Conservation (phyloP, 352 stramenopile genomes). For the Pilasporangium apinafurcum region DNA sequence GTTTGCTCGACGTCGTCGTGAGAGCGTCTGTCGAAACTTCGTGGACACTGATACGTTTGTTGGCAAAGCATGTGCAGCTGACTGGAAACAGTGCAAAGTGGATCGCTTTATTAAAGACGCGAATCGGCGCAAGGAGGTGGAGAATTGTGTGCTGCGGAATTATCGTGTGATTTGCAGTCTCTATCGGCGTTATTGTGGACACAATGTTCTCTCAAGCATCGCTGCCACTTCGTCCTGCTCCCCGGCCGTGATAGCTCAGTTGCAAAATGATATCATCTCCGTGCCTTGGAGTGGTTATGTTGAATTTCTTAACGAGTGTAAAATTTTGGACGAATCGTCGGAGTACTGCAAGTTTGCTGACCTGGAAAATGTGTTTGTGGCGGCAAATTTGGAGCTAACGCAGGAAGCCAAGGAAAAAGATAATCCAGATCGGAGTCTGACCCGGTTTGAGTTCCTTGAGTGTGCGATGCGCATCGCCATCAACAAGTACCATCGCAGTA, state of each 20-base stretch:
- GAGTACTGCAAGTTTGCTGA: slow-evolving; percentile 62
- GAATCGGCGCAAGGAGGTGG: slow-evolving; percentile 43
- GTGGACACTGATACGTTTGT: slow-evolving; percentile 67
- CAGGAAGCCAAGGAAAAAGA: slow-evolving; percentile 75
- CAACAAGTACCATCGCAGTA: slow-evolving; percentile 74
- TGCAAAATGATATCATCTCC: slow-evolving; percentile 63
- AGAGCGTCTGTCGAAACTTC: slow-evolving; percentile 51
- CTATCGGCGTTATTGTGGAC: slow-evolving; percentile 60
- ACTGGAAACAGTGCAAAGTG: slow-evolving; percentile 73
- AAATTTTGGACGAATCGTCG: slow-evolving; percentile 59
- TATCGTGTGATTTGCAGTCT: slow-evolving; percentile 52
- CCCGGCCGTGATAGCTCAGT: slow-evolving; percentile 29
- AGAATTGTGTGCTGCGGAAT: slow-evolving; percentile 37
- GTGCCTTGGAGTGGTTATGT: slow-evolving; percentile 69
- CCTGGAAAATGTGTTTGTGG: slow-evolving; percentile 78
- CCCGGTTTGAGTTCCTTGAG: slow-evolving; percentile 75
- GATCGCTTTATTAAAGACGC: slow-evolving; percentile 72
- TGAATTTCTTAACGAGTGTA: slow-evolving; percentile 55
- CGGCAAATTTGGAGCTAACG: slow-evolving; percentile 71
- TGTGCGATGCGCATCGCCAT: slow-evolving; percentile 68
- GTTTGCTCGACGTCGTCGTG: slow-evolving; percentile 50
- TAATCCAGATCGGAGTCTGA: slow-evolving; percentile 72
- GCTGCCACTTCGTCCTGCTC: slow-evolving; percentile 30
- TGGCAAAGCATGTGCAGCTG: slow-evolving; percentile 49
- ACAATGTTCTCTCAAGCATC: slow-evolving; percentile 51